Base-by-base conservation (phyloP, 2,329 filamentous ascomycete species). In the Cercospora beticola region DNA sequence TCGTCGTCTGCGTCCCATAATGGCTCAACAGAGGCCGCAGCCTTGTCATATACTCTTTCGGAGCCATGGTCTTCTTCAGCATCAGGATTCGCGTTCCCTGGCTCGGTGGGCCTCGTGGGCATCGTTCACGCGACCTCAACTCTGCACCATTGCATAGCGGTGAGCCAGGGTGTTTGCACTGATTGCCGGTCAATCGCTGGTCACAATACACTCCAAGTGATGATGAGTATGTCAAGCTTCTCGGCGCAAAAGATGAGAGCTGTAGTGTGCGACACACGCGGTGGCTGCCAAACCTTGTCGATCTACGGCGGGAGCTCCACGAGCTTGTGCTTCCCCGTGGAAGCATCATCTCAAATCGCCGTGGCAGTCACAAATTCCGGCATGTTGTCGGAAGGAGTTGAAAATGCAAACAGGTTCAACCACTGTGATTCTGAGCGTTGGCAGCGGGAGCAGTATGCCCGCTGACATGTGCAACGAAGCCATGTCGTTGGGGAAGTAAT, bases 1-100 rank as follows among this genome's bases (percentile, higher is more conserved):
- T 75, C 69, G 6, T 67, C 69, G 7, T 63, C 62, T 58, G 62
- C 52, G 33, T 58, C 62, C 54, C 52, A 64, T n/a, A 58, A 18
- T 8, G 49, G 31, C 23, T 30, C 23, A 0, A 36, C 52, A 8
- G 26, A 14, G 30, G 46, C 28, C 14, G 46, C n/a, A 28, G 46
- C 52, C 62, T 43, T 43, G 26, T 33, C 30, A 28, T 58, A 21
- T 57, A 31, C 5, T 58, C 26, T 14, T 58, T 30, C 4, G 16
- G 30, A 28, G 49, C 14, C 28, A 64, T 14, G 46, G 49, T 23
- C 33, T 28, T 64, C 52, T 36, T 40, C 49, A 40, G 30, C 54
- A 28, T 65, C 26, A 36, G 23, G 33, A n/a, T 6, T 30, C n/a
- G 18, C 43, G 6, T n/a, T 28, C 16, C 54, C 62, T 59, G 52